Evolutionary conservation across 306 rosid species (phyloP), one percentile per base, ranked within the genome.

Genomic region (Dalbergia oliveri): DNA sequence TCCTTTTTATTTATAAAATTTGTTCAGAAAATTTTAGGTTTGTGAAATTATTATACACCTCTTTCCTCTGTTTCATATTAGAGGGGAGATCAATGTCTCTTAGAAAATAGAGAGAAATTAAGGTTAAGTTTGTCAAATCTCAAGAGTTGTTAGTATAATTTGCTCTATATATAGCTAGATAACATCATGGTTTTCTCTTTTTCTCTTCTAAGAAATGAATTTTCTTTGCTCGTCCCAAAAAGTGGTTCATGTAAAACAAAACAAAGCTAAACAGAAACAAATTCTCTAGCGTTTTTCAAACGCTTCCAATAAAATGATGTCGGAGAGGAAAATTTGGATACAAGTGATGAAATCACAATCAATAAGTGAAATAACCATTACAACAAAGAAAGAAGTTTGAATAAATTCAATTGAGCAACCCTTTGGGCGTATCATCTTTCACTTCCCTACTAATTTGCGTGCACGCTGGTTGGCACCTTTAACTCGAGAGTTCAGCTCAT

Each of bases 401-500:
- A 57, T 4, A 61, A 50, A 60, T 41, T 69, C n/a, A 73, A 15
- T 0, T 4, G 16, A 51, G 4, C 44, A 75, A 47, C 50, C 9
- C 16, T 75, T 61, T 5, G 63, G 50, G 31, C 2, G 50, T 69
- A 37, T 83, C 50, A 41, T 56, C 6, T 70, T 53, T 90, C 79
- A 87, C 85, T 86, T 68, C 65, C 65, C 88, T 16, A 93, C n/a
- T 82, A 96, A 81, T 16, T 71, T 85, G 61, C 97, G 91, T 59
- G 98, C 84, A 21, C 97, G 94, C 19, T 90, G 93, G 81, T 90
- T 96, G 3, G 98, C 91, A 5, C 97, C 97, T 86, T 93, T 96
- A 81, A 96, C 91, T 77, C 97, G 90, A 75, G 79, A 60, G 67
- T 91, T 96, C 53, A 96, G 66, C 79, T 90, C 94, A 63, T 93